A percentile compares a stretch with the other conserved stretches of the same genome.
phyloP scores from a whole-genome alignment of 306 rosid genomes.

The Quillaja saponaria region DNA sequence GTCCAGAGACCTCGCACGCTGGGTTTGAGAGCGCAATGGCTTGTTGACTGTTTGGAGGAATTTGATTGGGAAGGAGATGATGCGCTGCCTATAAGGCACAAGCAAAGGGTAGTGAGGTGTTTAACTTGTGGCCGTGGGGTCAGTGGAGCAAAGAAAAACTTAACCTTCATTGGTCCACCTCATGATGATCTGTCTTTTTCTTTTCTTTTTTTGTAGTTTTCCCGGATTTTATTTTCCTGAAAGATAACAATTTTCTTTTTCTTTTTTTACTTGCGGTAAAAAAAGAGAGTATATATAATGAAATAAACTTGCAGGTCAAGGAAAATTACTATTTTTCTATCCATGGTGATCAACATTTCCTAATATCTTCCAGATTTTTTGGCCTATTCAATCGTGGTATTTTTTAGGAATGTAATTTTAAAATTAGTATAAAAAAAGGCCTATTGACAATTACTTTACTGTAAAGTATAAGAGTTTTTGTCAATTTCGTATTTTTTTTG shows the following conservation, averaged over 20 bases:
- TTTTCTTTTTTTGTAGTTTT: constrained; percentile 11
- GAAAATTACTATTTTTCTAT: no score
- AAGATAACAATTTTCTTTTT: constrained; percentile 20
- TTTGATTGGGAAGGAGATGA: neutral
- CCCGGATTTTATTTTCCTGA: neutral
- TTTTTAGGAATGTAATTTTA: no score
- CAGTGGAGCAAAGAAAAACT: constrained; percentile 17
- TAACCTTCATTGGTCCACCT: constrained; percentile 56
- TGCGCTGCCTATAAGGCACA: neutral
- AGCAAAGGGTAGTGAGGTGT: neutral
- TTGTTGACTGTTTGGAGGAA: constrained; percentile 23
- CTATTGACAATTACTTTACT: no score
- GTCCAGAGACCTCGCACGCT: constrained; percentile 81
- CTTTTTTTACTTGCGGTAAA: constrained; percentile 31
- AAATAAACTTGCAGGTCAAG: no score
- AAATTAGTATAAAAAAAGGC: no score
- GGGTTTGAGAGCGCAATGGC: constrained; percentile 49
- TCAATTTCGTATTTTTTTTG: no score
- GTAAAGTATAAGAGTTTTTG: no score
- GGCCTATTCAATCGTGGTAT: no score
- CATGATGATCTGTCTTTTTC: constrained; percentile 46
- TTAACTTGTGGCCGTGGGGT: constrained; percentile 35
- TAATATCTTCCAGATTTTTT: no score
- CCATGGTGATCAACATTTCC: no score
- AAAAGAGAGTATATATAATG: neutral